phyloP scores from a whole-genome alignment of 2,329 filamentous ascomycete species.

The Kalaharituber pfeilii region DNA sequence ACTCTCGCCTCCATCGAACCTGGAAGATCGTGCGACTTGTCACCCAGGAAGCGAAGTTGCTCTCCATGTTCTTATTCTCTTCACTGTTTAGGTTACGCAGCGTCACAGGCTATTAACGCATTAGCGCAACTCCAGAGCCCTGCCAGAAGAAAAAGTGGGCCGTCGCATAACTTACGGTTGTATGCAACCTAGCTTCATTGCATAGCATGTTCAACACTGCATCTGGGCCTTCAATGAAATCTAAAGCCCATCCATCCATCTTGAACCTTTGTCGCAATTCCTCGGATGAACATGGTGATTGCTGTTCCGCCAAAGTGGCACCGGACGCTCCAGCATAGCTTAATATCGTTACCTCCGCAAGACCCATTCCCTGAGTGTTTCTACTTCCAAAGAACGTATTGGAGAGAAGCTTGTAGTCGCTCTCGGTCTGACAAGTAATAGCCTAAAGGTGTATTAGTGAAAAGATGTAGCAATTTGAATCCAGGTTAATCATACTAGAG shows the following conservation, averaged over 20 bases:
- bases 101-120: slow-evolving; percentile 32
- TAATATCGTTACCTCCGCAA: slow-evolving; percentile 53
- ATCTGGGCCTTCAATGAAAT: slow-evolving; percentile 63
- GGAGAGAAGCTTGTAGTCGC: slow-evolving; percentile 59
- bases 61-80: slow-evolving; percentile 50
- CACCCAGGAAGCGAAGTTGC: slow-evolving; percentile 50
- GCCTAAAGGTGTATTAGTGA: slow-evolving; percentile 20
- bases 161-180: slow-evolving; percentile 32
- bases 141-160: background rate
- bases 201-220: slow-evolving; percentile 80
- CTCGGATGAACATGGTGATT: slow-evolving; percentile 36
- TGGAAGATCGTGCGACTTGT: slow-evolving; percentile 46
- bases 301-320: slow-evolving; percentile 38
- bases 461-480: too few species aligned
- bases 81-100: slow-evolving; percentile 45
- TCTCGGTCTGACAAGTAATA: slow-evolving; percentile 57
- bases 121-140: background rate
- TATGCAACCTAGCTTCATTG: slow-evolving; percentile 49
- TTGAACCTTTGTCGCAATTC: slow-evolving; percentile 38
- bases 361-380: slow-evolving; percentile 35
- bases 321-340: slow-evolving; percentile 35
- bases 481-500: slow-evolving; percentile 25
- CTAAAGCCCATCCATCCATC: slow-evolving; percentile 62
- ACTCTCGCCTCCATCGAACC: slow-evolving; percentile 57
- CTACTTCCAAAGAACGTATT: slow-evolving; percentile 36